phyloP scores from a whole-genome alignment of 2,329 filamentous ascomycete species.

The Aspergillus amoenus region DNA sequence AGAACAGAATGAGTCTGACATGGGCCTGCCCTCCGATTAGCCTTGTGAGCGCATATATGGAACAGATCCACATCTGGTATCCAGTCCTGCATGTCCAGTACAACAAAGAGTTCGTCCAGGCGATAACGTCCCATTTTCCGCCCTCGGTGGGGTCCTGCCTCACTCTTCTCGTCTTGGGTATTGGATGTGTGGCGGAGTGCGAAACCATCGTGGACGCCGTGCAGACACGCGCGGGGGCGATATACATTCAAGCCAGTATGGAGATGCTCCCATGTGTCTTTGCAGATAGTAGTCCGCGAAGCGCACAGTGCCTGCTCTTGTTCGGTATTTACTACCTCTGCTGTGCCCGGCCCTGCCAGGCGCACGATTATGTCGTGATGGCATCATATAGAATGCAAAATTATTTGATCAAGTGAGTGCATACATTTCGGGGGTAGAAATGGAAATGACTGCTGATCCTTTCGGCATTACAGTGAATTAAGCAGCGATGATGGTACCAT shows the following conservation, averaged over 20 bases:
- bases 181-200: not conserved
- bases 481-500: not conserved
- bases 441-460: no score
- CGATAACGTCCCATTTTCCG: not conserved
- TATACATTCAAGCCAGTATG: slow-evolving; percentile 3
- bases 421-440: no score
- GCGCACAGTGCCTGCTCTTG: not conserved
- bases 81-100: slow-evolving; percentile 7
- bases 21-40: not conserved
- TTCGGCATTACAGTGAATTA: not conserved
- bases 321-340: slow-evolving; percentile 9
- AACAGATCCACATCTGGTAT: slow-evolving; percentile 12
- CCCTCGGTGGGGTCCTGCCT: not conserved
- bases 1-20: not conserved
- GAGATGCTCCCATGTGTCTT: slow-evolving; percentile 3
- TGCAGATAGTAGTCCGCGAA: not conserved
- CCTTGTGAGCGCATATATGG: not conserved
- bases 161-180: not conserved
- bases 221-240: not conserved
- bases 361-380: slow-evolving; percentile 11
- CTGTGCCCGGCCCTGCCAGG: slow-evolving; percentile 3
- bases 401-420: not conserved
- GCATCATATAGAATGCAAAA: slow-evolving; percentile 7
- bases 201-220: not conserved
- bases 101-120: slow-evolving; percentile 4